Percentiles rank a stretch among this genome's conserved stretches.
phyloP scores from a whole-genome alignment of 1,284 basidiomycete species.

The Rugosomyces carneus region DNA sequence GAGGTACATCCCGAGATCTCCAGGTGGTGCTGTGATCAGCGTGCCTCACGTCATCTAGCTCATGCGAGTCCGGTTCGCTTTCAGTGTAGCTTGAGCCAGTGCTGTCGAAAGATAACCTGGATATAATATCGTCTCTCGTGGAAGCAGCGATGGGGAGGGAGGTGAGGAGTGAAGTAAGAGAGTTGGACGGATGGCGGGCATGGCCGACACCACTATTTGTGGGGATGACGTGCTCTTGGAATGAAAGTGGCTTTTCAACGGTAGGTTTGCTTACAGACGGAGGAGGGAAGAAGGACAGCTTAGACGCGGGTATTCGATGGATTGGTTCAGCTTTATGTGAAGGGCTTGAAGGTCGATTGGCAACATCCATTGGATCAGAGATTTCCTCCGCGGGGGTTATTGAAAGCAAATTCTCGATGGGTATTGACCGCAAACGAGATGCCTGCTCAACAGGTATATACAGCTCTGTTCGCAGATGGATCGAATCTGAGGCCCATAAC shows the following conservation, averaged over 20 bases:
- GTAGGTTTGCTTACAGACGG: conserved; percentile 20
- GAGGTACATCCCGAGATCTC: neutral
- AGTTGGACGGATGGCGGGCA: conserved; percentile 27
- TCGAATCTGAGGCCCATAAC: conserved; percentile 84
- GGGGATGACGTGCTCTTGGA: conserved; percentile 13
- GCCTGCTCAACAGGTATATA: conserved; percentile 66
- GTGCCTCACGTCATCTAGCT: conserved; percentile 36
- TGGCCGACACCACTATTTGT: conserved; percentile 12
- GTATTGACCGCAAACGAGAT: conserved; percentile 26
- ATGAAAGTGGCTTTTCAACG: conserved; percentile 12
- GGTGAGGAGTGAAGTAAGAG: conserved; percentile 38
- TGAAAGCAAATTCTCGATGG: conserved; percentile 24
- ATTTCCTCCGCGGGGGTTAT: conserved; percentile 16
- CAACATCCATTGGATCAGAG: conserved; percentile 7
- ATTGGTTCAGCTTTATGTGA: conserved; percentile 28
- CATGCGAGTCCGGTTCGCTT: conserved; percentile 30
- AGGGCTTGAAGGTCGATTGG: conserved; percentile 2
- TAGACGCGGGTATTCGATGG: conserved; percentile 44
- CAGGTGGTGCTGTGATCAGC: conserved; percentile 4
- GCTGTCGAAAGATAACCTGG: conserved; percentile 46
- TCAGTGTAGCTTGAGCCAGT: conserved; percentile 37
- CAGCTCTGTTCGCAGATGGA: conserved; percentile 78
- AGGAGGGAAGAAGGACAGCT: conserved; percentile 60
- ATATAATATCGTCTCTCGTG: conserved; percentile 46
- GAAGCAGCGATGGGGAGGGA: conserved; percentile 43